Base-by-base conservation (phyloP, 1,284 basidiomycete genomes). In the Apiotrichum sp. region DNA sequence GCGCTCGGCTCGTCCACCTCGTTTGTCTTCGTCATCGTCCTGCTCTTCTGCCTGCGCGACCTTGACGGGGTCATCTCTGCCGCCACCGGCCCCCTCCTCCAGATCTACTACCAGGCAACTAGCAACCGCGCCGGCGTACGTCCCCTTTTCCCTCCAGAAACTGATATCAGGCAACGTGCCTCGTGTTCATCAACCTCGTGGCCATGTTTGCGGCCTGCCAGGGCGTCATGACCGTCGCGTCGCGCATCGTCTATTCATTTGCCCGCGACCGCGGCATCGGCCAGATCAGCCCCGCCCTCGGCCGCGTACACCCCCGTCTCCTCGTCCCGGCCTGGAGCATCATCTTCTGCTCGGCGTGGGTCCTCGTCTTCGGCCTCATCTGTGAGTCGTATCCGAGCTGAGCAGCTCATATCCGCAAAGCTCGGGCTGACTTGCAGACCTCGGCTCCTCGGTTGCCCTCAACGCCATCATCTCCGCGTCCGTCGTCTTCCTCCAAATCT, bases 191-290 rank as follows among this genome's bases (percentile, higher is more conserved):
- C 63, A 75, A 77, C 8, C 65, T 78, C 35, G 50, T 67, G 7
- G 68, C 65, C 14, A 75, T 78, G 75, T 66, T 65, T 32, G 62
- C 61, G 41, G 60, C 65, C 1, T 55, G 62, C 10, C 61, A 62
- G 48, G 70, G 83, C 22, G 82, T 84, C 61, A 80, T 81, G 57
- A 83, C 82, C 50, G 83, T 82, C 4, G 81, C 83, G 7, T 85
- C 83, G 1, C 80, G 86, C 9, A 82, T 84, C 61, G 83, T 82
- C 3, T 83, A 83, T 77, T 81, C 82, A 40, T 86, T 87, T 61
- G 84, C 85, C 0, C 79, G 85, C 0, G 86, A 88, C 73, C 77
- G 78, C 53, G 85, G 84, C 3, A 78, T 86, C 29, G 62, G 55
- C 11, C 84, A 82, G 2, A 80, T 84, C 57, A 79, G 81, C 35